Percentiles rank a stretch among this genome's conserved stretches.
phyloP scores from a whole-genome alignment of 2,329 filamentous ascomycete species.

The Aspergillus candidus region DNA sequence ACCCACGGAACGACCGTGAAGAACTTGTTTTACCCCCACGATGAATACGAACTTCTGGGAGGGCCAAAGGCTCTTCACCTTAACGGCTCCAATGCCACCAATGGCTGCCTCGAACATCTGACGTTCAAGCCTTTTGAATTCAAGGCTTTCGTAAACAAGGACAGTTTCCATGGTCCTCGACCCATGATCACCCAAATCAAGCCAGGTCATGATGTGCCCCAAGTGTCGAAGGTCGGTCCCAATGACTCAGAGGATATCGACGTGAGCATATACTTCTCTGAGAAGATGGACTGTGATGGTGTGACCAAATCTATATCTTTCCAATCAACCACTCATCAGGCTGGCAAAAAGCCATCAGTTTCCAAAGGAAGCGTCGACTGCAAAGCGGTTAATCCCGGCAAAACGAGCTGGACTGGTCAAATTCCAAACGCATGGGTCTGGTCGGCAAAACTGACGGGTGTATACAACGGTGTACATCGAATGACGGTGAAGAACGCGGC shows the following conservation, averaged over 20 bases:
- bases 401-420: slow-evolving; percentile 42
- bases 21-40: slow-evolving; percentile 59
- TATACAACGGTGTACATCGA: slow-evolving; percentile 56
- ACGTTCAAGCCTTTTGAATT: slow-evolving; percentile 53
- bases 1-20: slow-evolving; percentile 50
- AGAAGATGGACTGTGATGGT: slow-evolving; percentile 55
- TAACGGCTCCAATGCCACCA: slow-evolving; percentile 42
- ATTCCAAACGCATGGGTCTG: slow-evolving; percentile 52
- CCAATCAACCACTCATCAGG: slow-evolving; percentile 47
- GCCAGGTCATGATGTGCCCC: slow-evolving; percentile 56
- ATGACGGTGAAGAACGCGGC: slow-evolving; percentile 53
- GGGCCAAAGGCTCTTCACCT: slow-evolving; percentile 44
- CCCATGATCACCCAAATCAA: slow-evolving; percentile 56
- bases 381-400: slow-evolving; percentile 30
- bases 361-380: slow-evolving; percentile 45
- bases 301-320: slow-evolving; percentile 48
- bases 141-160: slow-evolving; percentile 53
- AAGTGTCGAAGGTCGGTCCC: slow-evolving; percentile 44
- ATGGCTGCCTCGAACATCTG: slow-evolving; percentile 52
- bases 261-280: slow-evolving; percentile 54
- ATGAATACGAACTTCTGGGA: slow-evolving; percentile 47
- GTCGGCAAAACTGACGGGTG: slow-evolving; percentile 48
- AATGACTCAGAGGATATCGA: slow-evolving; percentile 41
- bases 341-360: slow-evolving; percentile 39
- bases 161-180: slow-evolving; percentile 45